These are phyloP conservation scores for Simmondsia chinensis DNA, from an alignment of 148 eudicot species.

Conservation along the genomic window DNA sequence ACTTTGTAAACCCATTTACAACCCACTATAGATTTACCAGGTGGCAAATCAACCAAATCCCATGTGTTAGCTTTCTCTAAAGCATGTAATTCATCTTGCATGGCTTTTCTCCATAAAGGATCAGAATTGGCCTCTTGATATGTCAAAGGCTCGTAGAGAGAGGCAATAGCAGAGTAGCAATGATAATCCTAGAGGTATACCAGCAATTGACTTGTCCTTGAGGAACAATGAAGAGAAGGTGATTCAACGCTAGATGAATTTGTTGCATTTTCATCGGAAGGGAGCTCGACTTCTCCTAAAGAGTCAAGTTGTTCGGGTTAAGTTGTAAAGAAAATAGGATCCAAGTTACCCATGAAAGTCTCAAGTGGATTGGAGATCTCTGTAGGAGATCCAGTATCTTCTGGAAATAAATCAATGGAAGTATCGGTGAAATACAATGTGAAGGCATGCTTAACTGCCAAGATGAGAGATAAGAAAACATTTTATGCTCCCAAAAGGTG, in stretches of 20 bases:
- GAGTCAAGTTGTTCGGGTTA: too few relatives aligned
- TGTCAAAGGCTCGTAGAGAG: neutral
- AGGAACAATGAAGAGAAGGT: neutral
- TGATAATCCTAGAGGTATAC: neutral
- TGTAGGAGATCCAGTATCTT: too few relatives aligned
- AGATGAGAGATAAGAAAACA: neutral
- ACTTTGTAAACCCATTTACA: neutral
- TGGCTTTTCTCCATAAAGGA: neutral
- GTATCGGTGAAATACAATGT: neutral
- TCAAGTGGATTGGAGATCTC: too few relatives aligned
- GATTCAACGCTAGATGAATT: too few relatives aligned
- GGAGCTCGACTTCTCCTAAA: too few relatives aligned
- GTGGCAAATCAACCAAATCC: neutral
- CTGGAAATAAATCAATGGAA: neutral
- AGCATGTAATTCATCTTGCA: neutral
- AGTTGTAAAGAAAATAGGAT: too few relatives aligned
- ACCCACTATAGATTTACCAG: neutral
- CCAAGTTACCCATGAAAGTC: too few relatives aligned
- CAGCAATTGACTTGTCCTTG: neutral
- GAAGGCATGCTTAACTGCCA: neutral
- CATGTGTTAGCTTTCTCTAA: neutral
- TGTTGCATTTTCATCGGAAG: too few relatives aligned
- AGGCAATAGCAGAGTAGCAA: neutral
- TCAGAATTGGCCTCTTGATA: neutral
- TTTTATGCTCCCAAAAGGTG: conserved; percentile 7